These are phyloP conservation scores for Cryptococcus maquisensis DNA, from an alignment of 1,284 basidiomycete species.

Conservation along the genomic window DNA sequence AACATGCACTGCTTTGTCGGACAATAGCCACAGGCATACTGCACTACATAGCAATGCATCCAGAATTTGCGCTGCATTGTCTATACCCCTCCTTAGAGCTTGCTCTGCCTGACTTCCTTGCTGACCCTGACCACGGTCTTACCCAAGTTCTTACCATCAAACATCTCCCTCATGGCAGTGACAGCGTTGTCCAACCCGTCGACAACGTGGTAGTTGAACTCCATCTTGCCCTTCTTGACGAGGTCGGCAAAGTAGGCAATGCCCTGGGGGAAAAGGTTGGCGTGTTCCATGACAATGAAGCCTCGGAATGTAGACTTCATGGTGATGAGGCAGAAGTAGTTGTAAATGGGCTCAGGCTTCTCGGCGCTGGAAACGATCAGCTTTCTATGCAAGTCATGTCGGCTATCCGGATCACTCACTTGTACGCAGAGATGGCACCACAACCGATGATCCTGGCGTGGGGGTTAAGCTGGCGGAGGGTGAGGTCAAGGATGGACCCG, in stretches of 20 bases:
- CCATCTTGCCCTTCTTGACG: slow-evolving; percentile 64
- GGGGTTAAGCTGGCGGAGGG: slow-evolving; percentile 67
- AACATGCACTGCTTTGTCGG: too few species aligned
- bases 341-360: slow-evolving; percentile 41
- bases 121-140: slow-evolving; percentile 60
- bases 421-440: slow-evolving; percentile 62
- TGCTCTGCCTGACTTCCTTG: not conserved
- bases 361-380: slow-evolving; percentile 15
- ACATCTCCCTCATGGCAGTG: slow-evolving; percentile 64
- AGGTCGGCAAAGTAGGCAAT: slow-evolving; percentile 53
- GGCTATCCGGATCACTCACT: slow-evolving; percentile 28
- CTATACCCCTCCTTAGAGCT: not conserved
- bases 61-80: too few species aligned
- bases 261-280: slow-evolving; percentile 45
- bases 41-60: too few species aligned
- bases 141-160: slow-evolving; percentile 72
- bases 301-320: slow-evolving; percentile 74
- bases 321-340: slow-evolving; percentile 59
- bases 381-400: not conserved
- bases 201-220: slow-evolving; percentile 71
- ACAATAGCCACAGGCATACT: too few species aligned
- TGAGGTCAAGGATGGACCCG: slow-evolving; percentile 67
- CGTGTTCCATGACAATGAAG: slow-evolving; percentile 68
- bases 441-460: slow-evolving; percentile 70
- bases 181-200: slow-evolving; percentile 70